phyloP scores from a whole-genome alignment of 805 yeast species.

The Jamesozyma jinghongensis region DNA sequence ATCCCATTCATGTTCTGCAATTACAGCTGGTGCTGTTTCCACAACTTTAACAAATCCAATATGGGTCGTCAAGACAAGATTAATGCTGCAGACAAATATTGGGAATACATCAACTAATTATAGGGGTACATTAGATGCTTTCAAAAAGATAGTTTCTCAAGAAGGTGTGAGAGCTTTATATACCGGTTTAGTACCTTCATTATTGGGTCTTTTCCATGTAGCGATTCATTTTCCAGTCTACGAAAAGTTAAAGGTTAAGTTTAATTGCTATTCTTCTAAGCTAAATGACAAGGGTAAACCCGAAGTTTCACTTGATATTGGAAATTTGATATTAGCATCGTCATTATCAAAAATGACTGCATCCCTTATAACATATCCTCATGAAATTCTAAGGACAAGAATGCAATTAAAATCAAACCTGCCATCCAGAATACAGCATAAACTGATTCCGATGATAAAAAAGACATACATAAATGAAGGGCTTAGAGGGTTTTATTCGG shows the following conservation, averaged over 20 bases:
- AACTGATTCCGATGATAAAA: constrained; percentile 20
- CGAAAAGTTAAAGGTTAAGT: constrained; percentile 60
- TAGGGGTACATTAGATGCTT: constrained; percentile 76
- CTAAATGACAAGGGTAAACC: constrained; percentile 8
- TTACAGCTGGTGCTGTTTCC: constrained; percentile 81
- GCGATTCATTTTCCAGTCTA: constrained; percentile 95
- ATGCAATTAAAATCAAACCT: constrained; percentile 51
- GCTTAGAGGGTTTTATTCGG: constrained; percentile 74
- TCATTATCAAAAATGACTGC: constrained; percentile 82
- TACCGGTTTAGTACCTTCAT: constrained; percentile 82
- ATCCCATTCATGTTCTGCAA: constrained; percentile 47
- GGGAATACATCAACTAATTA: constrained; percentile 31
- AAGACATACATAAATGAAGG: constrained; percentile 51
- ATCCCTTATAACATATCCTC: constrained; percentile 84
- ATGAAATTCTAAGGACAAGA: constrained; percentile 86
- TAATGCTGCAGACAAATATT: constrained; percentile 67
- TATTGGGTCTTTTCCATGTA: constrained; percentile 84
- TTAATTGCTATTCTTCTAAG: constrained; percentile 29
- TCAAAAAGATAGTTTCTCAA: constrained; percentile 59
- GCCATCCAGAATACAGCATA: constrained; percentile 19
- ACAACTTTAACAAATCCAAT: constrained; percentile 86
- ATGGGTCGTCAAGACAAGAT: constrained; percentile 94
- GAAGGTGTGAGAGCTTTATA: constrained; percentile 82
- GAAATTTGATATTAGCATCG: constrained; percentile 54
- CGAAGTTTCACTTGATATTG: constrained; percentile 25